Conservation (phyloP, 139 green algal species). For the Limnomonas spitsbergensis region DNA sequence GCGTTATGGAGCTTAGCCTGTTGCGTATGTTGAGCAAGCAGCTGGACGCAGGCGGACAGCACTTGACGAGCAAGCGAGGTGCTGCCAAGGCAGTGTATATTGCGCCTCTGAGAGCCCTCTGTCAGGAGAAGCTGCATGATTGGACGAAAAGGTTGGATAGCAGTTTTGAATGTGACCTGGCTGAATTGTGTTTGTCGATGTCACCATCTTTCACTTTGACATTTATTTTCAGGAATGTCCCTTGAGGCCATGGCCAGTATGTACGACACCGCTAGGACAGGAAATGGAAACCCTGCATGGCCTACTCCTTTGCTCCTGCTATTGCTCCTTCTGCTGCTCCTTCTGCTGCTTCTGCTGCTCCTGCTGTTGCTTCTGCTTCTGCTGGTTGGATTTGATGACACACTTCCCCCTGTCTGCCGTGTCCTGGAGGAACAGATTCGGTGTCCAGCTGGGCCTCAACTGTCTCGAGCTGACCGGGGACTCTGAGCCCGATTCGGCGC, state of each 20-base stretch:
- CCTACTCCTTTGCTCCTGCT: too few species aligned
- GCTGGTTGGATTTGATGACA: too few species aligned
- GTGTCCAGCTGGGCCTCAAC: constrained; percentile 30
- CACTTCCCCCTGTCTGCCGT: too few species aligned
- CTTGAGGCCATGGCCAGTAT: too few species aligned
- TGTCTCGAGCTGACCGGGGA: constrained; percentile 74
- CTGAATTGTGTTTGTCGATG: neutral
- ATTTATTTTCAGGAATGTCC: too few species aligned
- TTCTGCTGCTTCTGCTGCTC: too few species aligned
- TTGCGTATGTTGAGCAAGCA: constrained; percentile 57
- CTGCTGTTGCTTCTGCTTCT: too few species aligned
- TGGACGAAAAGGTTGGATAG: constrained; percentile 52
- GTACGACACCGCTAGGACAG: too few species aligned
- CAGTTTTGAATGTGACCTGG: neutral
- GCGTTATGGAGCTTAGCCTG: constrained; percentile 90
- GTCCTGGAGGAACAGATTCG: too few species aligned
- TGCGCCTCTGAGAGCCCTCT: constrained; percentile 64
- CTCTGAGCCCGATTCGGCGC: constrained; percentile 42
- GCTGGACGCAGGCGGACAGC: constrained; percentile 8
- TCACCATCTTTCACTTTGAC: too few species aligned
- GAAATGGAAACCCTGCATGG: too few species aligned
- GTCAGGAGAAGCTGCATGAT: constrained; percentile 79
- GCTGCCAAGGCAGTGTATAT: constrained; percentile 52
- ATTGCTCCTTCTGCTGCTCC: too few species aligned
- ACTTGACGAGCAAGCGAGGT: constrained; percentile 14